Conservation (phyloP, 2,329 filamentous ascomycete species). For the Coniochaeta hoffmannii region DNA sequence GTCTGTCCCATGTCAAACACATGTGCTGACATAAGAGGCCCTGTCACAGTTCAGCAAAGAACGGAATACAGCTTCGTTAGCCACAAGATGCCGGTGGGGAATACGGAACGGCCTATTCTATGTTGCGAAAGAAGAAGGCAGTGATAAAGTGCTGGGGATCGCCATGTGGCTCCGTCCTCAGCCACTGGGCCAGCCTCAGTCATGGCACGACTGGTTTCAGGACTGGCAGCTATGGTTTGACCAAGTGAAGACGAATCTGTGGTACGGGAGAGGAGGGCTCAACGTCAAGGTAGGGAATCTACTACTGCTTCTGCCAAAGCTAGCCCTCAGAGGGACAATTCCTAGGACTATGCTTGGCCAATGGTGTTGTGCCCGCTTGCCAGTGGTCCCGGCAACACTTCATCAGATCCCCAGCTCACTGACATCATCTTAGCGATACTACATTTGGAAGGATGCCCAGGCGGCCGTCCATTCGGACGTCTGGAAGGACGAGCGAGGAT, state of each 20-base stretch:
- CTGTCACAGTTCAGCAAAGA: slow-evolving; percentile 44
- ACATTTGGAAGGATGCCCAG: slow-evolving; percentile 65
- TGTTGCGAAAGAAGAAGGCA: slow-evolving; percentile 54
- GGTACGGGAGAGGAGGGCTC: slow-evolving; percentile 61
- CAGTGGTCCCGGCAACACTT: no score
- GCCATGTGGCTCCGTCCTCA: slow-evolving; percentile 65
- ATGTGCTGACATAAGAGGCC: background rate
- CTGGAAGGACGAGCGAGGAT: slow-evolving; percentile 59
- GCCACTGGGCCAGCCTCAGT: slow-evolving; percentile 34
- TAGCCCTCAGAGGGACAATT: no score
- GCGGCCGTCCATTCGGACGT: slow-evolving; percentile 51
- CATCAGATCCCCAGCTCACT: background rate
- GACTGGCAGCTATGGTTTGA: slow-evolving; percentile 58
- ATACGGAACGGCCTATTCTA: slow-evolving; percentile 64
- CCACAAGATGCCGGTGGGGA: slow-evolving; percentile 61
- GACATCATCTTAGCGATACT: slow-evolving; percentile 45
- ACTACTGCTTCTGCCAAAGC: background rate
- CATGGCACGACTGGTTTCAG: slow-evolving; percentile 56
- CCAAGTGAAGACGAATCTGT: slow-evolving; percentile 60
- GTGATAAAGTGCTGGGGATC: slow-evolving; percentile 55
- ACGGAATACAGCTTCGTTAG: slow-evolving; percentile 56
- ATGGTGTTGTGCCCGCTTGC: no score
- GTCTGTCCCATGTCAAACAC: slow-evolving; percentile 6
- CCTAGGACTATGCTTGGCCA: no score
- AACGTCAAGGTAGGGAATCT: slow-evolving; percentile 41